Evolutionary conservation across 176 grass and related monocot species (phyloP).

Genomic region (Oryza punctata): DNA sequence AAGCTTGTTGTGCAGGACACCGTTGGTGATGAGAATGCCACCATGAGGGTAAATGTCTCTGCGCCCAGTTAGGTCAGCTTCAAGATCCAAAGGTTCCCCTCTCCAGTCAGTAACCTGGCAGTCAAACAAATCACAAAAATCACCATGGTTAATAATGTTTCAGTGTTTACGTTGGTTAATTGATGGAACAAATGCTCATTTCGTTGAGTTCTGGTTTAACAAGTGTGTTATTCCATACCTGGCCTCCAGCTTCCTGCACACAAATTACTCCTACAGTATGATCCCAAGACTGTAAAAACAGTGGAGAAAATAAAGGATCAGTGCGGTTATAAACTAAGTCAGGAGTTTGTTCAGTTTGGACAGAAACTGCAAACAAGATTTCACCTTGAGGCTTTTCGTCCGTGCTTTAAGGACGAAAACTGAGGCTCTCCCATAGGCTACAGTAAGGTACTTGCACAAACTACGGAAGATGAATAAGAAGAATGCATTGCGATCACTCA

Average conservation of each 20-base stretch:
- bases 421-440: conserved; percentile 82
- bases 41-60: conserved; percentile 81
- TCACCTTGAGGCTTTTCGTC: conserved; percentile 77
- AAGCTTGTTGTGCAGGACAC: conserved; percentile 61
- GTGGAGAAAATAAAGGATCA: conserved; percentile 24
- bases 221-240: conserved; percentile 39
- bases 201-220: not conserved
- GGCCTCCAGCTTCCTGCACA: conserved; percentile 83
- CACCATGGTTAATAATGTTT: not conserved
- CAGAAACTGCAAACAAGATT: conserved; percentile 35
- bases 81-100: conserved; percentile 67
- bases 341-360: conserved; percentile 33
- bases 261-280: conserved; percentile 89
- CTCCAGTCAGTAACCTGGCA: conserved; percentile 86
- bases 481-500: conserved; percentile 4
- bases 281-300: conserved; percentile 72
- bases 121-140: conserved; percentile 23
- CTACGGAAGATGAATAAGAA: conserved; percentile 52
- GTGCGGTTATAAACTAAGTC: conserved; percentile 3
- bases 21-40: conserved; percentile 79
- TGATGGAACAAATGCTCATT: conserved; percentile 4
- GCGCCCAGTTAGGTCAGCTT: conserved; percentile 63
- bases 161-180: not conserved
- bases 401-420: conserved; percentile 74
- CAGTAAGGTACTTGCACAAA: conserved; percentile 90